A percentile compares a stretch with the other conserved stretches of the same genome.
Conservation (phyloP, 495 filamentous ascomycete genomes). For the Aspergillus cristatus region DNA sequence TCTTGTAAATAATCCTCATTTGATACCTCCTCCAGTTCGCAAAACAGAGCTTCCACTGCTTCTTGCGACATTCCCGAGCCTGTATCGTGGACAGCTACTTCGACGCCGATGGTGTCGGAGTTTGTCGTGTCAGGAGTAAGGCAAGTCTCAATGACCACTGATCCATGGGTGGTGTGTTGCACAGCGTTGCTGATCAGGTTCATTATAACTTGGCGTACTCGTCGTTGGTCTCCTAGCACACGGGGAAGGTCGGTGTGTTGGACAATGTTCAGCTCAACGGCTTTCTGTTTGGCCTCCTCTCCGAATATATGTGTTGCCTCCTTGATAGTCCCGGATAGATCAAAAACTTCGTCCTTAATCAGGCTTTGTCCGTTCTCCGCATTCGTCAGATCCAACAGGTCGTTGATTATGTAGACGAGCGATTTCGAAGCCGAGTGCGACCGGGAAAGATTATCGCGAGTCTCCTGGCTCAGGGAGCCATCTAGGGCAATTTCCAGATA, state of each 20-base stretch:
- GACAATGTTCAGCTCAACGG: constrained; percentile 56
- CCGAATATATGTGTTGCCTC: constrained; percentile 68
- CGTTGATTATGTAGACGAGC: constrained; percentile 86
- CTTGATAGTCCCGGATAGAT: constrained; percentile 59
- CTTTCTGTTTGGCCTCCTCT: constrained; percentile 66
- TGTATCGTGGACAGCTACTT: constrained; percentile 69
- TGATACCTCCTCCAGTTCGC: constrained; percentile 77
- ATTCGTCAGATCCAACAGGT: constrained; percentile 82
- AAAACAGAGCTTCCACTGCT: constrained; percentile 68
- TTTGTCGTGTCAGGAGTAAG: constrained; percentile 25
- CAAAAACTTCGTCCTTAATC: constrained; percentile 70
- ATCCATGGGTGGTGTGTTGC: constrained; percentile 60
- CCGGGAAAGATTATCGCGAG: constrained; percentile 70
- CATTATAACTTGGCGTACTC: constrained; percentile 72
- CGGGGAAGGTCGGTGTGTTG: constrained; percentile 63
- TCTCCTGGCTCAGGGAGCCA: constrained; percentile 67
- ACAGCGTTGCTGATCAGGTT: constrained; percentile 82
- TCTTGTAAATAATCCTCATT: constrained; percentile 38
- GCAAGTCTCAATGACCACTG: constrained; percentile 61
- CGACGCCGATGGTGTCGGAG: constrained; percentile 46
- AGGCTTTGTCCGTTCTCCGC: constrained; percentile 69
- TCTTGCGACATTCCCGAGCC: constrained; percentile 69
- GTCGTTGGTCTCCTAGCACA: constrained; percentile 75
- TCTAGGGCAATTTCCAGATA: constrained; percentile 87
- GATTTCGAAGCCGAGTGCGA: constrained; percentile 91